Percentiles rank a stretch among this genome's conserved stretches.
These are phyloP conservation scores for Cetraspora pellucida DNA, from an alignment of 192 early-diverging fungal genomes.

Conservation along the genomic window DNA sequence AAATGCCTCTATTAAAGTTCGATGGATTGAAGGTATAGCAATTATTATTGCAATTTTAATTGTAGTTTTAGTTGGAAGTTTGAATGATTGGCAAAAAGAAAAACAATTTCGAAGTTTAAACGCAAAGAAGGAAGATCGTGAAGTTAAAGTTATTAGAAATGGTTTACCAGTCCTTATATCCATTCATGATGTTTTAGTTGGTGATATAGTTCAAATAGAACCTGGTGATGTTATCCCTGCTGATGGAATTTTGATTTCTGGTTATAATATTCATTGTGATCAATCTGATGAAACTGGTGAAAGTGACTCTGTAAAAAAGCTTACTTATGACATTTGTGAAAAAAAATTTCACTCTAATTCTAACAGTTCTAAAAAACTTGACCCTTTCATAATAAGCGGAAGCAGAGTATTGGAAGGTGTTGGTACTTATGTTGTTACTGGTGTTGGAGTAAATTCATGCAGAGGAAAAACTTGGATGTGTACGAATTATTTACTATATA, in stretches of 20 bases:
- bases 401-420: no score
- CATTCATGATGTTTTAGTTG: no score
- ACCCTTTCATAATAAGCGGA: no score
- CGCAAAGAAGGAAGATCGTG: slow-evolving; percentile 82
- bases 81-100: slow-evolving; percentile 89
- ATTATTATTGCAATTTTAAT: slow-evolving; percentile 79
- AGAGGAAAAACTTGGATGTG: no score
- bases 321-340: no score
- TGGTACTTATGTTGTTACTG: no score
- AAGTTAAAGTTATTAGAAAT: slow-evolving; percentile 53
- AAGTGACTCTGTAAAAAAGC: slow-evolving; percentile 58
- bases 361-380: no score
- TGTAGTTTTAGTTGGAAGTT: slow-evolving; percentile 72
- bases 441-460: no score
- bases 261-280: slow-evolving; percentile 83
- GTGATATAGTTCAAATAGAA: no score
- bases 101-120: slow-evolving; percentile 80
- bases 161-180: no score
- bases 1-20: slow-evolving; percentile 53
- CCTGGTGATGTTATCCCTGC: slow-evolving; percentile 65
- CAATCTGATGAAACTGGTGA: slow-evolving; percentile 95
- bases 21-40: slow-evolving; percentile 86
- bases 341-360: no score
- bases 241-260: slow-evolving; percentile 83
- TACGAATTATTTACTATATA: no score